Base-by-base conservation (phyloP, 2,329 filamentous ascomycete genomes). In the Fusarium sp. region DNA sequence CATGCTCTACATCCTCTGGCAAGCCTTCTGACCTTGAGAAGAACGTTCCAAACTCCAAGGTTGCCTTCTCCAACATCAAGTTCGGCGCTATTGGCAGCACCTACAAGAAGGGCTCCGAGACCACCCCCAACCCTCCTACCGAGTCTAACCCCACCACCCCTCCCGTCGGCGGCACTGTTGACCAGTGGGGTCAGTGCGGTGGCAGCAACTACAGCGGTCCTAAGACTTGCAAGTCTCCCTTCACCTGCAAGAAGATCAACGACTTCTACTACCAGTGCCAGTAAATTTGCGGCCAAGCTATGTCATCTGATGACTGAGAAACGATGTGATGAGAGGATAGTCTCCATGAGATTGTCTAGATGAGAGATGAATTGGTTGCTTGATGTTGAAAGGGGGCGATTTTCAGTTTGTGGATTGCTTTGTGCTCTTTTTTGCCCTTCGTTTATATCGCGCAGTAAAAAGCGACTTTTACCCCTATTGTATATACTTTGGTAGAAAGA, bases 51-150 rank as follows among this genome's bases (percentile, higher is more conserved):
- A 81, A 83, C 78, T 79, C 87, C 55, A 81, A 81, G 72, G 87
- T 90, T 55, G 77, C 81, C 68, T 90, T 83, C 81, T 88, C 86
- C 70, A 88, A 88, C 82, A 88, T 89, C 82, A 85, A 83, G 79
- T 83, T 87, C 73, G 87, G 79, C 30, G 82, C 86, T 62, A 85
- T 89, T 75, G 83, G 83, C 75, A 86, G 84, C 47, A 89, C 87
- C 73, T 87, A 45, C 53, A 47, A 49, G 40, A 29, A 32, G 24
- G 48, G n/a, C 47, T 66, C 67, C 22, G 32, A 68, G 25, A 41
- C 44, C 18, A 34, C 40, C 16, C 57, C 71, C 34, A 72, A 69
- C 48, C 67, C 67, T 45, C 22, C 53, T 18, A 47, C 54, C 40
- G 55, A 22, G 24, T 22, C 53, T 34, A 16, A 34, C 32, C 57